Evolutionary conservation across 2,329 filamentous ascomycete genomes (phyloP), one percentile per base, ranked within the genome.

Genomic region (Pyricularia sp.): DNA sequence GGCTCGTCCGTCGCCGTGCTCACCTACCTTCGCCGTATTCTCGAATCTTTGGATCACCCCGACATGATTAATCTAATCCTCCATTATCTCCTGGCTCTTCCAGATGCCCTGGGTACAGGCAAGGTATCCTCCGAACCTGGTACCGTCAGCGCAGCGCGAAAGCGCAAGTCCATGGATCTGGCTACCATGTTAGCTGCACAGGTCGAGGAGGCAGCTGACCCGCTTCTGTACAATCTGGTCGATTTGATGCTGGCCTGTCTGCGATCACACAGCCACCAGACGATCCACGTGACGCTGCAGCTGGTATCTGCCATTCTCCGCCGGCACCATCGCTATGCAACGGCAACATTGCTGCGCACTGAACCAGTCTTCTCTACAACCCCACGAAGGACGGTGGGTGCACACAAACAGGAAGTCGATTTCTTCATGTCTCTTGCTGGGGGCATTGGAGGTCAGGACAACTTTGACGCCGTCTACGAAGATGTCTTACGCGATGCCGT

Each of bases 1-100:
- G 94, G 94, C 64, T 99, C 94, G 7, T 96, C 94, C 0, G 92
- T 97, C 26, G 94, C 94, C 3, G 94, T 99, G 13, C 81, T 97
- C 68, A 97, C 93, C 1, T 97, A 99, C 74, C 81, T 99, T 44
- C 88, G 90, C 66, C 88, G 90, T 57, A 96, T 97, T 65, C 82
- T 99, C 6, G 93, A 97, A 73, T 89, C 91, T 0, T 81, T 99
- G 16, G 91, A 97, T 68, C 92, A 97, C 73, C 90, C 91, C 8
- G 93, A 97, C 71, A 88, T 99, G 79, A 91, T 97, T 66, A 90
- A 96, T 69, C 88, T 96, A 66, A 94, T 97, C 64, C 83, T 99
- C 6, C 90, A 93, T 69, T 99, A 97, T 73, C 83, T 99, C 1
- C 81, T 99, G 33, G 93, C 91, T 19, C 83, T 96, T 9, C 88